A percentile compares a stretch with the other conserved stretches of the same genome.
Conservation (phyloP, 169 alveolate species). For the Plasmodium gaboni region DNA sequence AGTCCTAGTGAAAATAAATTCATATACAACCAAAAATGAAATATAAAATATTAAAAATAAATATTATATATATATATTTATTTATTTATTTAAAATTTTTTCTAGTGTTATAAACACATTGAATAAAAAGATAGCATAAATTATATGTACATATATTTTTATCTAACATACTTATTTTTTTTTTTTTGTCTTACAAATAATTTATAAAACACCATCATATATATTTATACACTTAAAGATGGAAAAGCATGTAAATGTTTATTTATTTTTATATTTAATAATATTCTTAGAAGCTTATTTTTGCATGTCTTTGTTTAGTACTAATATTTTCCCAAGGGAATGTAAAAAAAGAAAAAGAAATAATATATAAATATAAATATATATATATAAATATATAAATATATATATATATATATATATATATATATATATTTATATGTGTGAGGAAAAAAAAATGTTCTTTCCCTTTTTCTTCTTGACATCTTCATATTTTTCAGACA, state of each 20-base stretch:
- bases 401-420: too few relatives aligned
- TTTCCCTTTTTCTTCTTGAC: neutral
- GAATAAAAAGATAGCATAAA: too few relatives aligned
- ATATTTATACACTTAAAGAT: neutral
- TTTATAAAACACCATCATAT: too few relatives aligned
- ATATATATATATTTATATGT: neutral
- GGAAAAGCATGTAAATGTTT: constrained; percentile 9
- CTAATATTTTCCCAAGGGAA: constrained; percentile 53
- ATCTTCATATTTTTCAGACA: neutral
- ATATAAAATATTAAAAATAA: too few relatives aligned
- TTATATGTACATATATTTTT: too few relatives aligned
- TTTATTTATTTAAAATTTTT: too few relatives aligned
- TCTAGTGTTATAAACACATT: too few relatives aligned
- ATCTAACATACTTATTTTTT: too few relatives aligned
- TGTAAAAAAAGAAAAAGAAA: constrained; percentile 18
- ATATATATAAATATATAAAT: neutral
- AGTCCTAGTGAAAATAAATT: too few relatives aligned
- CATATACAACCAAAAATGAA: too few relatives aligned
- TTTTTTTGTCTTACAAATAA: too few relatives aligned
- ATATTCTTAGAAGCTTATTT: constrained; percentile 51
- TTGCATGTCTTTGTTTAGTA: constrained; percentile 23
- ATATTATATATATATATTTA: too few relatives aligned
- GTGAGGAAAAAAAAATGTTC: neutral
- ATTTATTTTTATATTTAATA: constrained; percentile 19
- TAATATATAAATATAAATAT: neutral